Percentiles rank a stretch among this genome's conserved stretches.
phyloP scores from a whole-genome alignment of 495 filamentous ascomycete genomes.

The Diplogelasinospora grovesii region DNA sequence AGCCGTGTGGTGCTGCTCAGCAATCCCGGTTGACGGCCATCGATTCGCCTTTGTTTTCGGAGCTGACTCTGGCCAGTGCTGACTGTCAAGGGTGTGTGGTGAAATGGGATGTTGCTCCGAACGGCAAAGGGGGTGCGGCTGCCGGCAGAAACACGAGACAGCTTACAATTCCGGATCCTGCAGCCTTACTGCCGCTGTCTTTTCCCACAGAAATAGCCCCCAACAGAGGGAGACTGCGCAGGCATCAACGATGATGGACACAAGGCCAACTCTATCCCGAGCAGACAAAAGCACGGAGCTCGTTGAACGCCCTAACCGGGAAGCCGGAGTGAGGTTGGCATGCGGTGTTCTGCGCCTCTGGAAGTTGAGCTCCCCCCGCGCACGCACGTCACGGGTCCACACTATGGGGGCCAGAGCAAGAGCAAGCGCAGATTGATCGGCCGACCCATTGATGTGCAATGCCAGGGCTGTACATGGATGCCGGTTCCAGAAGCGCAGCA shows the following conservation, averaged over 20 bases:
- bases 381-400: no score
- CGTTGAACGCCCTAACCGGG: background rate
- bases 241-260: background rate
- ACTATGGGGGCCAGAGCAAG: no score
- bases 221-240: background rate
- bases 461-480: no score
- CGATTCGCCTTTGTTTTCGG: constrained; percentile 3
- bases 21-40: background rate
- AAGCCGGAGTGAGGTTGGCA: background rate
- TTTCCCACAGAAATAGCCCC: background rate
- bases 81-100: background rate
- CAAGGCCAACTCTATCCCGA: background rate
- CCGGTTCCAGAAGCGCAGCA: no score
- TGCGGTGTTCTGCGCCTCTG: background rate
- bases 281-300: background rate
- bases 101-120: background rate
- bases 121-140: background rate
- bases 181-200: background rate
- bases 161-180: background rate
- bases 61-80: constrained; percentile 2
- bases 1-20: background rate
- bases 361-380: no score
- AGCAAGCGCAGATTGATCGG: background rate
- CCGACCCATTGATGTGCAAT: no score
- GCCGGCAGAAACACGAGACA: no score